Evolutionary conservation across 208 protist species (phyloP).

Genomic region (Endotrypanum monterogeii): DNA sequence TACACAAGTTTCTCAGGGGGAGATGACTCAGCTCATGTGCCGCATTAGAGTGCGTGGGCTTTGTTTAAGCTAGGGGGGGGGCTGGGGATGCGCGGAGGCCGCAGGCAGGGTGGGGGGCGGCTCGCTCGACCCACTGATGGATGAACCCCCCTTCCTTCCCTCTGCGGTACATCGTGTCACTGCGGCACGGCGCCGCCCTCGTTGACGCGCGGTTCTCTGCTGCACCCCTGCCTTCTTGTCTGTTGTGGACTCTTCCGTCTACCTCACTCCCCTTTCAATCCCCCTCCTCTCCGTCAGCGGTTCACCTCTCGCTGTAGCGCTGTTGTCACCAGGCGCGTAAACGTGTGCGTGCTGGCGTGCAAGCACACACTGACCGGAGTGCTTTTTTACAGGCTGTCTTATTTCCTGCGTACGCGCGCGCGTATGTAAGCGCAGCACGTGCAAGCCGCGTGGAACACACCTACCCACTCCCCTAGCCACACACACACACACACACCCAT

Average conservation of each 20-base stretch:
- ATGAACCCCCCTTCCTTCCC: not conserved
- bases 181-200: too few species aligned
- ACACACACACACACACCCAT: constrained; percentile 1
- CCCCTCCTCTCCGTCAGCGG: too few species aligned
- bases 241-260: too few species aligned
- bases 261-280: too few species aligned
- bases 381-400: not conserved
- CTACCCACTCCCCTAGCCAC: too few species aligned
- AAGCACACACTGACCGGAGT: not conserved
- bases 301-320: not conserved
- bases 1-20: not conserved
- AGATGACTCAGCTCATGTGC: not conserved
- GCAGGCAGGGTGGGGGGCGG: not conserved
- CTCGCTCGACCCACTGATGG: not conserved
- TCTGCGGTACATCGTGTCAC: not conserved
- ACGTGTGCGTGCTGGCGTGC: too few species aligned
- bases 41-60: not conserved
- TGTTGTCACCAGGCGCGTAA: not conserved
- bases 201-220: too few species aligned
- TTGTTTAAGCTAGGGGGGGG: not conserved
- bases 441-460: not conserved
- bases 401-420: not conserved
- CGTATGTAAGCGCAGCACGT: not conserved
- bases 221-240: too few species aligned
- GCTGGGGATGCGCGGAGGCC: not conserved